Conservation (phyloP, 257 asterid species). For the Solanum corneliomulleri region DNA sequence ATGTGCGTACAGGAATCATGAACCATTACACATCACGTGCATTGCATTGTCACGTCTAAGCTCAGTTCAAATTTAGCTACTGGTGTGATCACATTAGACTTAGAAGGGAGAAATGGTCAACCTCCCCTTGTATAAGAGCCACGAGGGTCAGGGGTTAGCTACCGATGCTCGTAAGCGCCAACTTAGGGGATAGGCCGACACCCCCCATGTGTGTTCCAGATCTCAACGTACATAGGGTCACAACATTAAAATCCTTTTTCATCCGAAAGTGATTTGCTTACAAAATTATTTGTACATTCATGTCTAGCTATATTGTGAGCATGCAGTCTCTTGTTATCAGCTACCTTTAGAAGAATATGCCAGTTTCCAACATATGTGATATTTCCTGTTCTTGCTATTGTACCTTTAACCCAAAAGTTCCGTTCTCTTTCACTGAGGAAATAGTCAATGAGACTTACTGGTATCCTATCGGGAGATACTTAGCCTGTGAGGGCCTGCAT, state of each 20-base stretch:
- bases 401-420: neutral
- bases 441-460: neutral
- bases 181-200: neutral
- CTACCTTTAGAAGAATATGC: neutral
- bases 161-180: neutral
- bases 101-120: neutral
- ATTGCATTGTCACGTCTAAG: neutral
- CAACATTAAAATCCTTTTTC: neutral
- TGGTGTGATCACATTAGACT: neutral
- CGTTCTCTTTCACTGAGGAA: neutral
- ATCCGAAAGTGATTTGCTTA: neutral
- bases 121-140: neutral
- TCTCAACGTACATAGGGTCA: neutral
- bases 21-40: neutral
- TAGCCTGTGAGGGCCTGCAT: neutral
- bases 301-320: neutral
- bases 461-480: neutral
- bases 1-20: neutral
- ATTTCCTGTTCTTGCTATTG: neutral
- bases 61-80: neutral
- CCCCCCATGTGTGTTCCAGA: neutral
- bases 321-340: neutral
- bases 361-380: neutral
- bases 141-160: neutral
- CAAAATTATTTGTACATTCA: neutral